Evolutionary conservation across 2,329 filamentous ascomycete species (phyloP), one percentile per base, ranked within the genome.

Genomic region (Curvularia verruculosa): DNA sequence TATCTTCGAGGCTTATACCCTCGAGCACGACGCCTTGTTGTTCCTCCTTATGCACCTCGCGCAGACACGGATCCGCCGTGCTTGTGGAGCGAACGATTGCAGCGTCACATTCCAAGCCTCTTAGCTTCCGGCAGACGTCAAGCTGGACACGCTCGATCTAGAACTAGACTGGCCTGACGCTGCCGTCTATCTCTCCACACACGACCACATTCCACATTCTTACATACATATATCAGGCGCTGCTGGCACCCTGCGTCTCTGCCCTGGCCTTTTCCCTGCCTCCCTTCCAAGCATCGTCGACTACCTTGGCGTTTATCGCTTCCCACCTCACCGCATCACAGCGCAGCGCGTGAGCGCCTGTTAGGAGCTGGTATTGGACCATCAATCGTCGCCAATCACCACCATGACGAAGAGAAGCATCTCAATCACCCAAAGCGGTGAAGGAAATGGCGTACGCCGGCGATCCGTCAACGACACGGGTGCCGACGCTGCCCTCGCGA

Each of bases 401-500:
- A 60, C 24, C 36, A 65, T 64, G 59, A 59, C 62, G 56, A 64
- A 63, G 55, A 52, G 63, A 52, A 66, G 65, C 44, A 45, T 60
- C 40, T 68, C 65, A 15, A 46, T 71, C 24, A 58, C 61, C 48
- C 55, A 65, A 29, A 59, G 63, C 31, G 60, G 55, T 21, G 63
- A 56, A 28, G 34, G 12, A 5, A 36, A 52, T 52, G 45, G 45
- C 24, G 55, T 49, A 6, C 63, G 58, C n/a, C 49, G 62, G 28
- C 50, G 62, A 19, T 67, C 59, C 44, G 56, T 55, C 18, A 62
- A 60, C 24, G 63, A 84, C 65, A 61, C 79, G 69, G 73, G 70
- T 56, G 86, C 85, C 58, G 84, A 88, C 71, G 84, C 83, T 59
- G 83, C 84, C 50, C 80, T 89, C 67, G 86, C 83, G 58, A 82